These are phyloP conservation scores for Coemansia sp. DNA, from an alignment of 192 early-diverging fungal genomes.

Conservation along the genomic window DNA sequence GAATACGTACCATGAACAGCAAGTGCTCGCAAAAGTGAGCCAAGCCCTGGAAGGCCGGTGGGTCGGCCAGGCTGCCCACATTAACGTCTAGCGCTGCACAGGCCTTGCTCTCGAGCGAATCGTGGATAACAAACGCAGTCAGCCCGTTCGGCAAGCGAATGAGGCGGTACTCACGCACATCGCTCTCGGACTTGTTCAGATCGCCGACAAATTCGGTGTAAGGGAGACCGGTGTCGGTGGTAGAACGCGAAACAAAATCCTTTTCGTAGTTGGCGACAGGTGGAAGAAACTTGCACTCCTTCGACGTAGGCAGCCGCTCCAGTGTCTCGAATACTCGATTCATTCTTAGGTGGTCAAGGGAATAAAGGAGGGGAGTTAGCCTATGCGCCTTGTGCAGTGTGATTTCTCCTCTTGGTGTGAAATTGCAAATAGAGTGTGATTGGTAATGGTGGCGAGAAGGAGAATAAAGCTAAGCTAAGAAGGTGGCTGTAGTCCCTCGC, in stretches of 20 bases:
- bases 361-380: not conserved
- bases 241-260: slow-evolving; percentile 28
- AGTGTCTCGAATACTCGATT: slow-evolving; percentile 37
- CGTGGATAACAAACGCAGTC: slow-evolving; percentile 64
- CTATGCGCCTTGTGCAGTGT: not conserved
- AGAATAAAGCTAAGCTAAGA: not conserved
- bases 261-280: slow-evolving; percentile 28
- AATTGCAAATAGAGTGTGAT: not conserved
- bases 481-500: no score
- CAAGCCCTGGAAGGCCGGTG: slow-evolving; percentile 66
- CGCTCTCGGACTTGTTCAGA: slow-evolving; percentile 60
- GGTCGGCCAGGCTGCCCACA: slow-evolving; percentile 71
- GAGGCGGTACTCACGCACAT: slow-evolving; percentile 64
- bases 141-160: slow-evolving; percentile 62
- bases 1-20: slow-evolving; percentile 61
- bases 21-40: slow-evolving; percentile 83
- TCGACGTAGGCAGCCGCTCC: slow-evolving; percentile 19
- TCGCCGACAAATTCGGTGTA: slow-evolving; percentile 36
- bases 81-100: slow-evolving; percentile 68
- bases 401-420: not conserved
- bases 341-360: slow-evolving; percentile 17
- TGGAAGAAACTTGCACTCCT: slow-evolving; percentile 33
- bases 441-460: not conserved
- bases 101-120: slow-evolving; percentile 60
- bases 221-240: slow-evolving; percentile 5